These are phyloP conservation scores for Neonothopanus nambi DNA, from an alignment of 1,284 basidiomycete species.

Conservation along the genomic window DNA sequence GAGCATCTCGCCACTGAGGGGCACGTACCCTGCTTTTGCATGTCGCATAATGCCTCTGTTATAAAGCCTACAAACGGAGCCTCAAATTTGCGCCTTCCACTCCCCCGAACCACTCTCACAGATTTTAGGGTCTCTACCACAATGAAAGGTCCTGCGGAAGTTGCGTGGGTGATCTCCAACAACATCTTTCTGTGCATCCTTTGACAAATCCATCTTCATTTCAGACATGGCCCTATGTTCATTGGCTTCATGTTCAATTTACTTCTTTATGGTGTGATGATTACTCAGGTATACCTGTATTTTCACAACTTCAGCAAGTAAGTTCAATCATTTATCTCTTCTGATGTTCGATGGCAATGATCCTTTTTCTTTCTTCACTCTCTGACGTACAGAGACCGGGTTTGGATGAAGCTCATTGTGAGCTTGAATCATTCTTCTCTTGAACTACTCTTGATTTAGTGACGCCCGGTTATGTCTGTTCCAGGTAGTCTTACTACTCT, in stretches of 20 bases:
- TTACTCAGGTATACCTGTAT: slow-evolving; percentile 38
- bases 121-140: no score
- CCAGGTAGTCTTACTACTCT: slow-evolving; percentile 33
- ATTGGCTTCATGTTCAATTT: slow-evolving; percentile 35
- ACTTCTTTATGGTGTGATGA: slow-evolving; percentile 39
- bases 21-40: no score
- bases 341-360: background rate
- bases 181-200: background rate
- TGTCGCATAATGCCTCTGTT: no score
- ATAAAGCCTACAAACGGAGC: no score
- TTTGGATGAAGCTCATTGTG: slow-evolving; percentile 25
- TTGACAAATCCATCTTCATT: background rate
- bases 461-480: background rate
- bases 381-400: slow-evolving; percentile 16
- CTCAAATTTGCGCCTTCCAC: no score
- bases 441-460: background rate
- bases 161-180: no score
- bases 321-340: no score
- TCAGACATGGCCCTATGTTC: slow-evolving; percentile 36
- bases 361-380: background rate
- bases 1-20: no score
- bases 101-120: no score
- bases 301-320: slow-evolving; percentile 33
- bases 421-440: background rate
- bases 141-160: no score